A percentile compares a stretch with the other conserved stretches of the same genome.
Conservation (phyloP, 1,284 basidiomycete species). For the Sphaerobolus stellatus region DNA sequence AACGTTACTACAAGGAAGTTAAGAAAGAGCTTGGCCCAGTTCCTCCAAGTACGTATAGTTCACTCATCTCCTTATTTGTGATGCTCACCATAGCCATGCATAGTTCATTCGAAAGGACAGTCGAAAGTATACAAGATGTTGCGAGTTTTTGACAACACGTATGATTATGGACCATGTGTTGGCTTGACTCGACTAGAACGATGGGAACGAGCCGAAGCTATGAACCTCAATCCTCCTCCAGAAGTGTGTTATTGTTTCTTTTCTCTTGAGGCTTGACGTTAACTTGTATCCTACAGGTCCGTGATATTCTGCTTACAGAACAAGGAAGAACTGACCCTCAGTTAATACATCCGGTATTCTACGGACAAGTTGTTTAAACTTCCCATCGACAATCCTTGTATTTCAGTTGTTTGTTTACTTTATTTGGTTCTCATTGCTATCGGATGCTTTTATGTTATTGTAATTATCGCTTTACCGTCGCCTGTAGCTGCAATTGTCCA, state of each 20-base stretch:
- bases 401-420: neutral
- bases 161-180: constrained; percentile 84
- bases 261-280: neutral
- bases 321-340: constrained; percentile 47
- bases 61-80: neutral
- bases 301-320: constrained; percentile 66
- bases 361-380: constrained; percentile 37
- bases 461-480: neutral
- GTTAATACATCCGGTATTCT: constrained; percentile 52
- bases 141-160: constrained; percentile 76
- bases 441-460: neutral
- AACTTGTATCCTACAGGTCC: constrained; percentile 49
- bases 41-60: constrained; percentile 53
- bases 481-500: neutral
- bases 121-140: constrained; percentile 70
- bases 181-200: constrained; percentile 82
- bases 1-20: constrained; percentile 45
- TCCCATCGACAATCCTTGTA: neutral
- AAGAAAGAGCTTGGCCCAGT: constrained; percentile 55
- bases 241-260: constrained; percentile 54
- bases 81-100: neutral
- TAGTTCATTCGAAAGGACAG: constrained; percentile 64
- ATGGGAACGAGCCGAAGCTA: constrained; percentile 81
- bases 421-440: neutral
- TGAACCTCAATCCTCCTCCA: constrained; percentile 81